These are phyloP conservation scores for Aphanomyces cochlioides DNA, from an alignment of 352 stramenopile genomes.

Conservation along the genomic window DNA sequence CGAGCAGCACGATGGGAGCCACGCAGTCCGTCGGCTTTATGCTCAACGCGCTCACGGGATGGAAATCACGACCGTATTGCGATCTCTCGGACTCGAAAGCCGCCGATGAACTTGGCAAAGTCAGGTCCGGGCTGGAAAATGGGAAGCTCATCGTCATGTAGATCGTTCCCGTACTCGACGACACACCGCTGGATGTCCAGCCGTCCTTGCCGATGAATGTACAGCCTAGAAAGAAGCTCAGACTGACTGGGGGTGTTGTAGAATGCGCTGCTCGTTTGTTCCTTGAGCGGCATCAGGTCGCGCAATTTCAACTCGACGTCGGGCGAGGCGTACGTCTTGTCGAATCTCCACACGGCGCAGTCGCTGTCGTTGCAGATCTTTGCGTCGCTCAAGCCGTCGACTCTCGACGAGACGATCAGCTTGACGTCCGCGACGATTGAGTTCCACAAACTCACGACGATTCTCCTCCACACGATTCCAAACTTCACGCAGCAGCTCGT, in stretches of 20 bases:
- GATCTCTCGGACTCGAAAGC: constrained; percentile 20
- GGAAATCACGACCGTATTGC: constrained; percentile 22
- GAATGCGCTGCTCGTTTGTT: constrained; percentile 24
- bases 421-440: constrained; percentile 25
- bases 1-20: neutral
- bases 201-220: constrained; percentile 13
- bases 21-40: constrained; percentile 25
- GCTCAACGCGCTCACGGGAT: constrained; percentile 21
- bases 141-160: neutral
- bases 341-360: constrained; percentile 8
- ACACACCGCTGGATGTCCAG: constrained; percentile 17
- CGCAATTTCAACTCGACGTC: constrained; percentile 23
- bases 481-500: constrained; percentile 20
- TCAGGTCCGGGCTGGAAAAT: neutral
- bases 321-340: constrained; percentile 26
- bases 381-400: neutral
- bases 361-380: constrained; percentile 24
- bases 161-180: constrained; percentile 11
- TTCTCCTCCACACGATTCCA: constrained; percentile 25
- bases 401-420: constrained; percentile 5
- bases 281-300: constrained; percentile 11
- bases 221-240: neutral
- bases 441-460: constrained; percentile 28
- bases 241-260: neutral
- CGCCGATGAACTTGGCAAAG: constrained; percentile 22